Evolutionary conservation across 305 asterid species (phyloP), one percentile per base, ranked within the genome.

Genomic region (Solanum hybrid): DNA sequence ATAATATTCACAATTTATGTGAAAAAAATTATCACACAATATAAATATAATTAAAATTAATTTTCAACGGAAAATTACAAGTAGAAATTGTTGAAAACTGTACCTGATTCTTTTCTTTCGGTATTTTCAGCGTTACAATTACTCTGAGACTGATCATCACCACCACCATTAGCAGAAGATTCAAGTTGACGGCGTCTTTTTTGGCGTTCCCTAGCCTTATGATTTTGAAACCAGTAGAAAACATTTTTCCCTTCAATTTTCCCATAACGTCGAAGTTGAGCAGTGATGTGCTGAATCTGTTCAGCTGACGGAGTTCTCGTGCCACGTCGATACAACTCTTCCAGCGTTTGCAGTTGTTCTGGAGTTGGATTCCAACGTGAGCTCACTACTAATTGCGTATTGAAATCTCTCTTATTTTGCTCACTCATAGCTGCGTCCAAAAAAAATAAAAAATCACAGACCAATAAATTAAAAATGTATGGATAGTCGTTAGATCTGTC

Each of bases 291-390:
- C 90, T 97, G 99, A 91, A 97, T 97, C 92, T 97, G 98, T 35
- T 97, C 98, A 7, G 98, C 98, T 14, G 98, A 93, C 2, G 99
- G 99, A 6, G 99, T 97, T 40, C 99, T 90, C 1, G 98, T 96
- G 4, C 99, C 99, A 7, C 95, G 85, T n/a, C 96, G 93, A 32
- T 97, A 97, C 82, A 97, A 27, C 32, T 96, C 99, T 80, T 96
- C 98, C 1, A 97, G 96, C 84, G 96, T 93, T 60, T 96, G 98
- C 10, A 96, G 94, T 93, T 97, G 99, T 86, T 97, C 99, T 4
- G 98, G 98, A 4, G 99, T 95, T 4, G 99, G 99, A 86, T 96
- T 97, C 99, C 99, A 97, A 27, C 99, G 91, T 31, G 99, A 95
- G 82, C 97, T 96, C 90, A 96, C 99, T 17, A 96, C 99, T 4